These are phyloP conservation scores for Cladosporium halotolerans DNA, from an alignment of 2,329 filamentous ascomycete species.

Conservation along the genomic window DNA sequence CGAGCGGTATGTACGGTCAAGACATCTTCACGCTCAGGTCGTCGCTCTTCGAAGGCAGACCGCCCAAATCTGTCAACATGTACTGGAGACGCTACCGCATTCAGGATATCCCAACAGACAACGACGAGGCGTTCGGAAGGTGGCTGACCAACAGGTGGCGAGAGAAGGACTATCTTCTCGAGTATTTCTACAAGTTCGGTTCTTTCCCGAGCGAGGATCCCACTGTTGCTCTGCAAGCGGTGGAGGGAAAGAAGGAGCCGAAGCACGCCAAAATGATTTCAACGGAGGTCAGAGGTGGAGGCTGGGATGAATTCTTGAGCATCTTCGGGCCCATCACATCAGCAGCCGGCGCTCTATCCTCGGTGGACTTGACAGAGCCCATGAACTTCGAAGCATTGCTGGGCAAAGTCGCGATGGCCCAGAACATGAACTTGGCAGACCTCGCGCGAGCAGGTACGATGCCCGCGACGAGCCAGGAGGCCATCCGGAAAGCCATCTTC, in stretches of 20 bases:
- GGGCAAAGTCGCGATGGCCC: slow-evolving; percentile 29
- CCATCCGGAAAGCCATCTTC: slow-evolving; percentile 26
- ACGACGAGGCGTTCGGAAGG: slow-evolving; percentile 65
- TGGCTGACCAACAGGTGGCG: slow-evolving; percentile 87
- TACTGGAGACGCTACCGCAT: slow-evolving; percentile 86
- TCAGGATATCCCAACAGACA: slow-evolving; percentile 71
- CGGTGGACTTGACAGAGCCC: slow-evolving; percentile 36
- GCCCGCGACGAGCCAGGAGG: slow-evolving; percentile 23
- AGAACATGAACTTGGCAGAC: slow-evolving; percentile 25
- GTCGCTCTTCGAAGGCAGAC: slow-evolving; percentile 80
- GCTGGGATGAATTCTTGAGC: slow-evolving; percentile 47
- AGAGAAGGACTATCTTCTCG: slow-evolving; percentile 85
- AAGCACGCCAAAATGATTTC: slow-evolving; percentile 40
- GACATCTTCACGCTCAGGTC: slow-evolving; percentile 80
- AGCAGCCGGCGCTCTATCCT: slow-evolving; percentile 43
- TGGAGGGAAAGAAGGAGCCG: slow-evolving; percentile 32
- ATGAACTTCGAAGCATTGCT: slow-evolving; percentile 31
- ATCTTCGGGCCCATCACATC: slow-evolving; percentile 48
- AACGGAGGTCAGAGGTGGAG: slow-evolving; percentile 44
- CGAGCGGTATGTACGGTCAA: slow-evolving; percentile 78
- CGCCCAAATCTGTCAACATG: slow-evolving; percentile 93
- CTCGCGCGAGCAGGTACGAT: slow-evolving; percentile 14
- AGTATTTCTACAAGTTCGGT: slow-evolving; percentile 67
- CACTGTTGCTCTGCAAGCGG: slow-evolving; percentile 27
- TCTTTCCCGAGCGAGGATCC: slow-evolving; percentile 67